Conservation (phyloP, 2,329 filamentous ascomycete genomes). For the Penicillium capsulatum region DNA sequence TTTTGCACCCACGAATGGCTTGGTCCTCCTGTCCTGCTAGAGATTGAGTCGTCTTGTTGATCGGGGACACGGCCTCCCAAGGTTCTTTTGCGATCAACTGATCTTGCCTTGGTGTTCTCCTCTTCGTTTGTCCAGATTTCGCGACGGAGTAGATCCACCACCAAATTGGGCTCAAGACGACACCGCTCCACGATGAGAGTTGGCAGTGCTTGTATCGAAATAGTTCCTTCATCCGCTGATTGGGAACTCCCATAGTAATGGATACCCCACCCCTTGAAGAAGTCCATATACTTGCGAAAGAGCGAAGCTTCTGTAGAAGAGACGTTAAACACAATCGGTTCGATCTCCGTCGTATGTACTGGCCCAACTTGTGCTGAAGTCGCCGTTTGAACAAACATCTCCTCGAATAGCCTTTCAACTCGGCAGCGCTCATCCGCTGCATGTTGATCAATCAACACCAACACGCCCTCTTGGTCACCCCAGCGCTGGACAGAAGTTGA, state of each 20-base stretch:
- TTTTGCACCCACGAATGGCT: conserved; percentile 52
- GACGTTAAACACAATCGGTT: conserved; percentile 62
- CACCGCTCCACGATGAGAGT: conserved; percentile 72
- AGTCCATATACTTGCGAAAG: conserved; percentile 50
- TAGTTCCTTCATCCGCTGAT: conserved; percentile 8
- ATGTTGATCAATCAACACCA: conserved; percentile 87
- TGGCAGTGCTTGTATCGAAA: conserved; percentile 61
- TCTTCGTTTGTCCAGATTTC: conserved; percentile 68
- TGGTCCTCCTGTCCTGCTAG: not conserved
- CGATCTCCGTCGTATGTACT: conserved; percentile 26
- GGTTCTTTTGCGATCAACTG: conserved; percentile 2
- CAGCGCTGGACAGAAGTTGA: conserved; percentile 3
- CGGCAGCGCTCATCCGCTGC: conserved; percentile 86
- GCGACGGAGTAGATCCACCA: conserved; percentile 68
- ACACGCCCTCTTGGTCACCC: conserved; percentile 27
- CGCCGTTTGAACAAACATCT: conserved; percentile 42
- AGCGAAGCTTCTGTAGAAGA: conserved; percentile 56
- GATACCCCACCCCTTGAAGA: conserved; percentile 74
- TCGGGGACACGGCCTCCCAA: not conserved
- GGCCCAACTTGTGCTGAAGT: not conserved
- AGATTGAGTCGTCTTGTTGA: not conserved
- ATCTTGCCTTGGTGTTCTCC: conserved; percentile 20
- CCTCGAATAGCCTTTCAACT: conserved; percentile 66
- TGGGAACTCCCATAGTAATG: conserved; percentile 50
- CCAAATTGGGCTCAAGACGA: conserved; percentile 63